Conservation (phyloP, 331 rosid genomes). For the Spiraea crenata region DNA sequence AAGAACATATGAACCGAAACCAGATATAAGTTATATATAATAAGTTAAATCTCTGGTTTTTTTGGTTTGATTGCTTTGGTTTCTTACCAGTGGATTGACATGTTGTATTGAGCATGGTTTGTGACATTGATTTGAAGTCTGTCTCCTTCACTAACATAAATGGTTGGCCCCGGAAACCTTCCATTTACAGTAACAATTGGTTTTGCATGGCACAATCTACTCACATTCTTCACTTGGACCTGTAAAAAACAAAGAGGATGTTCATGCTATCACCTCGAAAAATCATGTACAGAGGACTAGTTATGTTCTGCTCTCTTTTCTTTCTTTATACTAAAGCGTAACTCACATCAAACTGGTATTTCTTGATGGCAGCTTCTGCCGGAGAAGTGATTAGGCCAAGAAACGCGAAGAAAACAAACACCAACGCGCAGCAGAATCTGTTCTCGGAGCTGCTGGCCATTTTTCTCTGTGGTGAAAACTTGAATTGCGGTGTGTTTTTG, state of each 20-base stretch:
- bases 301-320: neutral
- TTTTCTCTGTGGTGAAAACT: constrained; percentile 17
- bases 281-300: neutral
- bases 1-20: constrained; percentile 7
- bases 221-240: constrained; percentile 75
- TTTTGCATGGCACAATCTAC: constrained; percentile 75
- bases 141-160: constrained; percentile 70
- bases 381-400: constrained; percentile 45
- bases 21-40: neutral
- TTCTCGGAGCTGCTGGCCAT: constrained; percentile 42
- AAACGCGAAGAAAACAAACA: constrained; percentile 30
- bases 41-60: neutral
- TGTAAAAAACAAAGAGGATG: constrained; percentile 8
- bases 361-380: constrained; percentile 68
- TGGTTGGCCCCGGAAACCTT: constrained; percentile 69
- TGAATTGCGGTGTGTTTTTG: constrained; percentile 1
- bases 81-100: constrained; percentile 74
- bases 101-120: constrained; percentile 70
- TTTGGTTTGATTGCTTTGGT: neutral
- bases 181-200: constrained; percentile 76
- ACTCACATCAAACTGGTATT: constrained; percentile 78
- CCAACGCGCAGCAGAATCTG: constrained; percentile 14
- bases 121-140: constrained; percentile 61
- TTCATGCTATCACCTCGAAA: neutral
- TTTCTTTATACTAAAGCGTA: neutral